These are phyloP conservation scores for Saposhnikovia divaricata DNA, from an alignment of 129 eudicot genomes.

Conservation along the genomic window DNA sequence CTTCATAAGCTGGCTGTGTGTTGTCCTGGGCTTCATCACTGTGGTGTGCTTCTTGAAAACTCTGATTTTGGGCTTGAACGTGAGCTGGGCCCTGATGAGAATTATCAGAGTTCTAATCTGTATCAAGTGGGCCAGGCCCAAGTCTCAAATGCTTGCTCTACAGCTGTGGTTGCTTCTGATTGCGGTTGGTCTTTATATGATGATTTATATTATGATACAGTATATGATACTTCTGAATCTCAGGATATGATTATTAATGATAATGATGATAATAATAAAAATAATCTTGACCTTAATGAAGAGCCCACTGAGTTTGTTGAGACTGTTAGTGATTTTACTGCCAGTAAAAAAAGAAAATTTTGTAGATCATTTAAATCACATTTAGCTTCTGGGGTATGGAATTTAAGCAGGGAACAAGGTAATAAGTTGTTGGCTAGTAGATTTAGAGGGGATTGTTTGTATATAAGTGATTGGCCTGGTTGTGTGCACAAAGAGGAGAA, in stretches of 20 bases:
- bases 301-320: conserved; percentile 12
- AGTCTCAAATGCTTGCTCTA: conserved; percentile 7
- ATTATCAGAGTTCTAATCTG: conserved; percentile 14
- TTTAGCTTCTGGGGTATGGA: conserved; percentile 78
- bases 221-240: conserved; percentile 40
- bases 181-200: conserved; percentile 71
- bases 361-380: conserved; percentile 42
- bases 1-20: conserved; percentile 50
- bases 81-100: conserved; percentile 39
- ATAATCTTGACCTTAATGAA: conserved; percentile 12
- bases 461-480: conserved; percentile 96
- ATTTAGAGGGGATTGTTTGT: conserved; percentile 79
- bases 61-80: conserved; percentile 58
- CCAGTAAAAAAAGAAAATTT: conserved; percentile 43
- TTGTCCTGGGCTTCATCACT: conserved; percentile 45
- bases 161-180: conserved; percentile 22
- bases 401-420: conserved; percentile 83
- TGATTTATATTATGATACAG: conserved; percentile 63
- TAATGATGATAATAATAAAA: conserved; percentile 7
- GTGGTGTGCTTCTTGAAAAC: conserved; percentile 50
- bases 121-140: conserved; percentile 19
- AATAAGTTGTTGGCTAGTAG: conserved; percentile 80
- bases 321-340: conserved; percentile 8
- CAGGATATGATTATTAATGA: not conserved
- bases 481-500: conserved; percentile 85